Percentiles rank a stretch among this genome's conserved stretches.
Conservation (phyloP, 768 basidiomycete genomes). For the Agrocybe chaxingu region DNA sequence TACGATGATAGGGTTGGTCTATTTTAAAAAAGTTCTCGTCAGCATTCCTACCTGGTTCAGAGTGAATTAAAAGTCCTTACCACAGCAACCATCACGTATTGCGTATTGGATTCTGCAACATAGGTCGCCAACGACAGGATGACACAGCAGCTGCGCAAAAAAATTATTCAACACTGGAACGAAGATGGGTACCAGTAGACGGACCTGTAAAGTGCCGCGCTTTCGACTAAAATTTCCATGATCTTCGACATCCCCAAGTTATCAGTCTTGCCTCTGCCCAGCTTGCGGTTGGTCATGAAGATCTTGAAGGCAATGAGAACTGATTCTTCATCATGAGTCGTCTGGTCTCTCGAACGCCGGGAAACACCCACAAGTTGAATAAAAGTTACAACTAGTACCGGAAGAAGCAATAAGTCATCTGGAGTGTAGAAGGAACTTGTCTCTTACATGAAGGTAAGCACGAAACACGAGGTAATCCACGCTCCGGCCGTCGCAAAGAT, state of each 20-base stretch:
- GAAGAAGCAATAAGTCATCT: background rate
- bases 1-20: constrained; percentile 19
- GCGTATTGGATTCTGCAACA: constrained; percentile 12
- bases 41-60: background rate
- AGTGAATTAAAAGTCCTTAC: constrained; percentile 3
- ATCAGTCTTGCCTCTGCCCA: background rate
- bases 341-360: background rate
- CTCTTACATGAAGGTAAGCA: constrained; percentile 17
- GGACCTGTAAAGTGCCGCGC: constrained; percentile 17
- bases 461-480: constrained; percentile 18
- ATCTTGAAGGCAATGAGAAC: constrained; percentile 19
- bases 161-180: background rate
- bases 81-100: constrained; percentile 16
- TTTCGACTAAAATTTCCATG: constrained; percentile 21
- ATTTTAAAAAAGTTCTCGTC: constrained; percentile 7
- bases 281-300: constrained; percentile 8
- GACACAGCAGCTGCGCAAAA: constrained; percentile 10
- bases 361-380: constrained; percentile 12
- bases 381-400: constrained; percentile 16
- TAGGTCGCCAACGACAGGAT: constrained; percentile 13
- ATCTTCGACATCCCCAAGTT: constrained; percentile 15
- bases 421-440: background rate
- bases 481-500: constrained; percentile 19
- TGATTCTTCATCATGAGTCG: background rate
- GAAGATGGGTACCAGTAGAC: background rate